Base-by-base conservation (phyloP, 495 filamentous ascomycete species). In the Annulohypoxylon moriforme region DNA sequence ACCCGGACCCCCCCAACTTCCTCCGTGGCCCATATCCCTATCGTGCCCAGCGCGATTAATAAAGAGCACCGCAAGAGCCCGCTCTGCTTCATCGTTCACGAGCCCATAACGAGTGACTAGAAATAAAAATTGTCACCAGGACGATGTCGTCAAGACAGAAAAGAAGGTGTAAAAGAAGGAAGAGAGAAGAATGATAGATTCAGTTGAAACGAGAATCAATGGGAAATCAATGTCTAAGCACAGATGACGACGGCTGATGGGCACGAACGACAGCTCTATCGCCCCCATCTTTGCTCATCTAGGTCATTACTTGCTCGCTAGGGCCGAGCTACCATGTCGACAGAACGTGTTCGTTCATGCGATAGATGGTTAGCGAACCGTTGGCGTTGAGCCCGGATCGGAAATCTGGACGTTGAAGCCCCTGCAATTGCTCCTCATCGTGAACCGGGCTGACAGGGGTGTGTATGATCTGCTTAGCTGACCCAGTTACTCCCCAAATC, bases 1-100 rank as follows among this genome's bases (percentile, higher is more conserved):
- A 27, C 52, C 22, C 33, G 29, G 25, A 80, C 61, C 10, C 20
- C 52, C 22, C 33, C 38, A 36, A 80, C 64, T 62, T 69, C 46
- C 33, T 66, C 66, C 42, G 65, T 20, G 63, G 65, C 67, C 62
- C 67, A 66, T 34, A 68, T 59, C 72, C 64, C 75, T 67, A 67
- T 70, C 73, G 69, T 77, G 72, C 72, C 69, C 69, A 68, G 72
- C 72, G 73, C 72, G 69, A 75, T 63, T 52, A 75, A 47, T 42
- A 75, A 55, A 60, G 24, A 71, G 55, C 46, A 77, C 64, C 69
- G 63, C 75, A 75, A 69, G 49, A 77, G 66, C 69, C 75, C 50
- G 72, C 66, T 71, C 69, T 69, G 66, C 72, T 56, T 31, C 75
- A 77, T 77, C 18, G 33, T 68, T 77, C 67, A 77, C 50, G 40